Evolutionary conservation across 768 basidiomycete species (phyloP).

Genomic region (Hygrocybe coccinea): DNA sequence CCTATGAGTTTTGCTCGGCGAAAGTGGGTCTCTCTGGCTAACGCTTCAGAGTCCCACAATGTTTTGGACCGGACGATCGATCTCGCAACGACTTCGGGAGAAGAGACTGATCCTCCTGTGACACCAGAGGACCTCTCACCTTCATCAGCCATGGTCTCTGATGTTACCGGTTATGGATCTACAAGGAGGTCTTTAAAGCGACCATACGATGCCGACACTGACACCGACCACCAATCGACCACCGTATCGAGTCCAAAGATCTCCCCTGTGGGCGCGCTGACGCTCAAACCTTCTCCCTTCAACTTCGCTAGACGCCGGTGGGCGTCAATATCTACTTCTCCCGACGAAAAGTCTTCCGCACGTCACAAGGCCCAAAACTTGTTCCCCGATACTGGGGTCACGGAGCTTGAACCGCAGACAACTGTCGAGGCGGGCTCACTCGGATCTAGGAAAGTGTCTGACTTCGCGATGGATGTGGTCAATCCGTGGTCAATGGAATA

Average conservation of each 20-base stretch:
- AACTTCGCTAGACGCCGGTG: constrained; percentile 60
- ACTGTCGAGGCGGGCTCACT: background rate
- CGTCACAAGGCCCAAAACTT: background rate
- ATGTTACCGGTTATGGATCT: constrained; percentile 4
- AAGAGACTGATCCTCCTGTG: constrained; percentile 33
- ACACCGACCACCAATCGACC: constrained; percentile 3
- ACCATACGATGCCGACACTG: constrained; percentile 7
- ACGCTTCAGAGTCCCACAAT: constrained; percentile 22
- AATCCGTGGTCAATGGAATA: constrained; percentile 9
- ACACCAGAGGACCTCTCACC: constrained; percentile 51
- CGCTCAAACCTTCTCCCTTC: constrained; percentile 59
- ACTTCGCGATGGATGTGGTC: background rate
- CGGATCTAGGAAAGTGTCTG: background rate
- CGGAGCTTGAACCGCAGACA: background rate
- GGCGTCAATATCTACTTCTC: constrained; percentile 40
- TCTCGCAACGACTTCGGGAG: constrained; percentile 2
- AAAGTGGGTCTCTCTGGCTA: constrained; percentile 45
- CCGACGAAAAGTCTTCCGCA: background rate
- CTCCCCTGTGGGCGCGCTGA: constrained; percentile 40
- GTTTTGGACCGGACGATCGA: constrained; percentile 12
- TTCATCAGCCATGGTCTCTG: constrained; percentile 30
- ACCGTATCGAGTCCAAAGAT: constrained; percentile 15
- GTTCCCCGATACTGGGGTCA: background rate
- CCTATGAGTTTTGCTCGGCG: constrained; percentile 56
- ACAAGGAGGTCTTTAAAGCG: constrained; percentile 4